phyloP scores from a whole-genome alignment of 257 asterid species.

The Solanum chiquidenum region DNA sequence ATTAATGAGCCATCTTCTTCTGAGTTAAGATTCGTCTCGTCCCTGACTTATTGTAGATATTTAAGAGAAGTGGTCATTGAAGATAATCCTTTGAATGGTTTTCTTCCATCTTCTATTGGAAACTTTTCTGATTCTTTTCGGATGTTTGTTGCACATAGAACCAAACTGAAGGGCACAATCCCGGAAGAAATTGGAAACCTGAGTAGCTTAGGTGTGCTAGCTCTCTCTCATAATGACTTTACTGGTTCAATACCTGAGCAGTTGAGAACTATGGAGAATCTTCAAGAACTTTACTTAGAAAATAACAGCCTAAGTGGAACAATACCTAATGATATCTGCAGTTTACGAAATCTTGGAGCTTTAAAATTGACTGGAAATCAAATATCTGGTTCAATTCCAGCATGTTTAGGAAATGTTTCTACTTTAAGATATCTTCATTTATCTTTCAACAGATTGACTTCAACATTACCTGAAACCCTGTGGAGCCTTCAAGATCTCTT shows the following conservation, averaged over 20 bases:
- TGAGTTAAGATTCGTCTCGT: not conserved
- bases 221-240: not conserved
- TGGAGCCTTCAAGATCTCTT: not conserved
- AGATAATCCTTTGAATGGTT: not conserved
- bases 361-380: not conserved
- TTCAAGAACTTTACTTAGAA: not conserved
- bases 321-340: not conserved
- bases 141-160: not conserved
- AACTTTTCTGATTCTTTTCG: not conserved
- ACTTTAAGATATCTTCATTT: not conserved
- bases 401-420: constrained; percentile 1
- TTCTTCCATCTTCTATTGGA: not conserved
- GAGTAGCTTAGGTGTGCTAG: not conserved
- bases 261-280: not conserved
- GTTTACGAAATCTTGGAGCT: not conserved
- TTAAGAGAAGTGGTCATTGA: not conserved
- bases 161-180: not conserved
- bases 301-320: not conserved
- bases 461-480: not conserved
- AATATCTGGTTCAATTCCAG: constrained; percentile 2
- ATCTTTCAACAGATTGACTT: not conserved
- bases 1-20: not conserved
- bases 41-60: not conserved
- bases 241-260: not conserved
- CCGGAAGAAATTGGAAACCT: not conserved